Conservation (phyloP, 805 yeast species). For the Kuraishia cidri region DNA sequence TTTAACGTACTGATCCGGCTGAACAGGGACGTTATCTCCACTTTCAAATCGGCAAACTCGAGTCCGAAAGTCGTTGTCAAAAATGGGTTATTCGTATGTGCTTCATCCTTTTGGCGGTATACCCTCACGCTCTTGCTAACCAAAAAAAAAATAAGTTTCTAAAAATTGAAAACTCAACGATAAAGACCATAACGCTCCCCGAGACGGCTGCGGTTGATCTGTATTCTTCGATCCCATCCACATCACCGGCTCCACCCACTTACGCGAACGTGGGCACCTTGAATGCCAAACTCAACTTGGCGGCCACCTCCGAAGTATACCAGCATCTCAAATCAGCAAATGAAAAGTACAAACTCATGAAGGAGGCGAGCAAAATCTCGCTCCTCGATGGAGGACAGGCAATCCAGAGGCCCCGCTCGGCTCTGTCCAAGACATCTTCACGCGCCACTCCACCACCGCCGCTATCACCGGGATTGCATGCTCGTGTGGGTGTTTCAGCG, state of each 20-base stretch:
- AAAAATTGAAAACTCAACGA: neutral
- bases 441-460: neutral
- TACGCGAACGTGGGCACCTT: neutral
- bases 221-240: neutral
- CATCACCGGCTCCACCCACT: neutral
- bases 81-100: constrained; percentile 1
- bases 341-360: constrained; percentile 1
- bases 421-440: neutral
- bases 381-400: neutral
- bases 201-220: neutral
- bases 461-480: too few species aligned
- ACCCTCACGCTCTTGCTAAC: neutral
- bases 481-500: neutral
- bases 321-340: neutral
- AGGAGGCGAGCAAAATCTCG: constrained; percentile 1
- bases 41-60: neutral
- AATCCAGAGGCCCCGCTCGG: constrained; percentile 1
- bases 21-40: neutral
- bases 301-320: neutral
- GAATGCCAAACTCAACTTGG: neutral
- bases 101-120: neutral
- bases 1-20: neutral
- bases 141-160: neutral
- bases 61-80: constrained; percentile 1
- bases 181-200: neutral